A percentile compares a stretch with the other conserved stretches of the same genome.
phyloP scores from a whole-genome alignment of 345 rosid genomes.

The Camelina hispida region DNA sequence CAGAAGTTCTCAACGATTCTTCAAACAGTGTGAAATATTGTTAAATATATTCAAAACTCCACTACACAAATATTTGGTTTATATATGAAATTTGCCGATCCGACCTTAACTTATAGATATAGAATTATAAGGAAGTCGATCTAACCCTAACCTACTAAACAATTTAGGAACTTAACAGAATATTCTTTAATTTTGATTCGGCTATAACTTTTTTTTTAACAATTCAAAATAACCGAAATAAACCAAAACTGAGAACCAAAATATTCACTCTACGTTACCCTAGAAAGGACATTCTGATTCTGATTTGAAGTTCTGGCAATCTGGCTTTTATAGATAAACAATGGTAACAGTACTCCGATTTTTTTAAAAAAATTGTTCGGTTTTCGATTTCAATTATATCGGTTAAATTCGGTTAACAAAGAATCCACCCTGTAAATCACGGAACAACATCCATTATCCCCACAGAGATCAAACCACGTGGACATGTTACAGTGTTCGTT shows the following conservation, averaged over 20 bases:
- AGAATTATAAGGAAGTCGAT: background rate
- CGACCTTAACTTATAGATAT: background rate
- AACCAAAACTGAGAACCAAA: too few relatives aligned
- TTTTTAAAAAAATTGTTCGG: too few relatives aligned
- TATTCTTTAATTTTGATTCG: background rate
- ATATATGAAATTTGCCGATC: background rate
- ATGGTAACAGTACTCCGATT: too few relatives aligned
- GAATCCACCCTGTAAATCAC: background rate
- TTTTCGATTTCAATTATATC: background rate
- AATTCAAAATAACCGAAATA: too few relatives aligned
- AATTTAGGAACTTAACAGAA: background rate
- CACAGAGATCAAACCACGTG: conserved; percentile 37
- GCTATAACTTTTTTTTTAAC: too few relatives aligned
- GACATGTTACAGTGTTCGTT: background rate
- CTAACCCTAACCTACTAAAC: background rate
- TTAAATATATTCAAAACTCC: background rate
- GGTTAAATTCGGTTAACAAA: conserved; percentile 27
- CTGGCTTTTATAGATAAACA: too few relatives aligned
- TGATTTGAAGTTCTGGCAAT: too few relatives aligned
- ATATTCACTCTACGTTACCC: too few relatives aligned
- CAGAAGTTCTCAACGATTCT: conserved; percentile 9
- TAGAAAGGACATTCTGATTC: too few relatives aligned
- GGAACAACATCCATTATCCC: conserved; percentile 2
- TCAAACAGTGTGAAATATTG: conserved; percentile 23
- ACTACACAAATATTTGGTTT: conserved; percentile 4